Percentiles rank a stretch among this genome's conserved stretches.
Conservation (phyloP, 2,329 filamentous ascomycete species). For the Trichoderma guizhouense region DNA sequence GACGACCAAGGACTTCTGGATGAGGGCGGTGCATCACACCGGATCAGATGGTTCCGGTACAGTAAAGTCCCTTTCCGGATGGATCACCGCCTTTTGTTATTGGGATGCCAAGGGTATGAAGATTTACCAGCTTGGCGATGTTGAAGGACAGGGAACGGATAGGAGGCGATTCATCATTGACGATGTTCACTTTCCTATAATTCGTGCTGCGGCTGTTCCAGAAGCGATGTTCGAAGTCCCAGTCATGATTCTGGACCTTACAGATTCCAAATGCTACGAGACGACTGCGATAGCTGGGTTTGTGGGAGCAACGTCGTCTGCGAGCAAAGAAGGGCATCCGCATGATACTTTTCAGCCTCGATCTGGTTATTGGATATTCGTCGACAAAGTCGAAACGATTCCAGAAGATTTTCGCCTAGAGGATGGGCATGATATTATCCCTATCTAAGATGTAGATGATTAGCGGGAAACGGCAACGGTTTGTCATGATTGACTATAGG, state of each 20-base stretch:
- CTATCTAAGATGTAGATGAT: background rate
- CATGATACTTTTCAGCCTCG: slow-evolving; percentile 1
- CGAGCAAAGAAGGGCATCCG: background rate
- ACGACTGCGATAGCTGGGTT: background rate
- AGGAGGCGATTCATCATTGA: background rate
- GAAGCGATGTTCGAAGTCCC: background rate
- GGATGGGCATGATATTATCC: background rate
- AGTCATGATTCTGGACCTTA: background rate
- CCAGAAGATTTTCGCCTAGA: background rate
- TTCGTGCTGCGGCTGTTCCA: background rate
- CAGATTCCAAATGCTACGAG: background rate
- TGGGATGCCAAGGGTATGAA: slow-evolving; percentile 1
- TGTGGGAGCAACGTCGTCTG: background rate
- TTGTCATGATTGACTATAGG: background rate
- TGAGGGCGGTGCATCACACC: slow-evolving; percentile 20
- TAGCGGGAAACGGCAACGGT: background rate
- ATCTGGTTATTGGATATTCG: background rate
- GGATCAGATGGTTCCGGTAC: background rate
- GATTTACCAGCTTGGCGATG: background rate
- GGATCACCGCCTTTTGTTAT: slow-evolving; percentile 21
- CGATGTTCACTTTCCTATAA: background rate
- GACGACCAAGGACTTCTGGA: slow-evolving; percentile 21
- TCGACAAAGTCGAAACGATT: background rate
- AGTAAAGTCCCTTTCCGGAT: slow-evolving; percentile 15
- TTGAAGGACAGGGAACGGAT: background rate